Evolutionary conservation across 129 eudicot genomes (phyloP).

Genomic region (Ambrosia artemisiifolia): DNA sequence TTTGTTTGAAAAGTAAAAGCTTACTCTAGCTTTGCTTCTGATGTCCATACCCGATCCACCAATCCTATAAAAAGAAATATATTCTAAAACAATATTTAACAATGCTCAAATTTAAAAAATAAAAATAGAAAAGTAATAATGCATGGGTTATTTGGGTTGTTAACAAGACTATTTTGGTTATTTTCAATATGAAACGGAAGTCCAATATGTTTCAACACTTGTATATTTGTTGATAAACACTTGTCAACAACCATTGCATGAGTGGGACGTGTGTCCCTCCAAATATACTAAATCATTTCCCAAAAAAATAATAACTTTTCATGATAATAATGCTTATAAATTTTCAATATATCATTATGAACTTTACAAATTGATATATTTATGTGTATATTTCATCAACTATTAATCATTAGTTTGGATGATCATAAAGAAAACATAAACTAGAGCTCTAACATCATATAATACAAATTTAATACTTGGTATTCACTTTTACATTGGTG

Average conservation of each 20-base stretch:
- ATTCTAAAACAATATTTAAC: not conserved
- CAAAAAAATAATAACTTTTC: not conserved
- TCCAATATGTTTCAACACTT: not conserved
- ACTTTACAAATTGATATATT: too few relatives aligned
- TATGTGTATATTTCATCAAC: too few relatives aligned
- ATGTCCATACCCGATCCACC: constrained; percentile 83
- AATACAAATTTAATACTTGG: too few relatives aligned
- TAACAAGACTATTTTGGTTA: not conserved
- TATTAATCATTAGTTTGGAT: too few relatives aligned
- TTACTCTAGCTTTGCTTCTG: constrained; percentile 91
- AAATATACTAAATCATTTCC: not conserved
- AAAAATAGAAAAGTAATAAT: not conserved
- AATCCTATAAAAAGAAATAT: constrained; percentile 45
- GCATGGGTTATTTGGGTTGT: not conserved
- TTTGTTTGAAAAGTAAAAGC: constrained; percentile 3
- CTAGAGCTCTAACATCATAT: too few relatives aligned
- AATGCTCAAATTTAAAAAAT: not conserved
- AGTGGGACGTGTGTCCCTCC: constrained; percentile 14
- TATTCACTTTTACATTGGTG: too few relatives aligned
- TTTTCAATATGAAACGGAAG: not conserved
- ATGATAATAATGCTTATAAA: not conserved
- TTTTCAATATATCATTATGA: not conserved
- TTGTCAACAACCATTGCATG: constrained; percentile 9
- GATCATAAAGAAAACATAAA: too few relatives aligned
- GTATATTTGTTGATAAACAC: not conserved